phyloP scores from a whole-genome alignment of 345 rosid species.

The Erysimum cheiranthoides region DNA sequence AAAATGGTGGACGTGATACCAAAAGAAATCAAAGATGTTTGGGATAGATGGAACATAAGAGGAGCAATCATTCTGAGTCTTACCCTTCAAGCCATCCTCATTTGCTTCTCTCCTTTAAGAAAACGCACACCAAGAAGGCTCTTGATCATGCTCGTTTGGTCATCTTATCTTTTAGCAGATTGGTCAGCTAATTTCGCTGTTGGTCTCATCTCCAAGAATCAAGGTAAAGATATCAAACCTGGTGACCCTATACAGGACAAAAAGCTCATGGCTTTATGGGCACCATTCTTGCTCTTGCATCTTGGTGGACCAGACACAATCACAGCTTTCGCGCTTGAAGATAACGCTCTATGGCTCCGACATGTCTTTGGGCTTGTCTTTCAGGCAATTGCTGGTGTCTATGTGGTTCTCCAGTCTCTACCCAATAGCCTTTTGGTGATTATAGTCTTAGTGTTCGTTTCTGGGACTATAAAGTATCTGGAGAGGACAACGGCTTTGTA shows the following conservation, averaged over 20 bases:
- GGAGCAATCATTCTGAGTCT: constrained; percentile 66
- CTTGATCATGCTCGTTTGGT: constrained; percentile 56
- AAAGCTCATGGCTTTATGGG: constrained; percentile 69
- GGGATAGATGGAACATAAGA: constrained; percentile 67
- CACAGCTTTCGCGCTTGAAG: constrained; percentile 71
- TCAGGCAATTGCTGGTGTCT: constrained; percentile 54
- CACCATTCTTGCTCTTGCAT: constrained; percentile 69
- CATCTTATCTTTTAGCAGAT: constrained; percentile 65
- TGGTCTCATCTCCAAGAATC: constrained; percentile 62
- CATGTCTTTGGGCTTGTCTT: constrained; percentile 57
- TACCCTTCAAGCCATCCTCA: constrained; percentile 56
- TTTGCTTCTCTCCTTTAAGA: constrained; percentile 57
- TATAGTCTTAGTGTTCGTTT: constrained; percentile 49
- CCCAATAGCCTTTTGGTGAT: constrained; percentile 48
- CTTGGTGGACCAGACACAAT: constrained; percentile 77
- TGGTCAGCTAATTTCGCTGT: constrained; percentile 62
- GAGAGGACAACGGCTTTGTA: constrained; percentile 66
- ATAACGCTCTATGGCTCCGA: constrained; percentile 70
- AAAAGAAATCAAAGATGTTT: constrained; percentile 31
- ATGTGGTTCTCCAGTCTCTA: constrained; percentile 51
- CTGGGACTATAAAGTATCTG: constrained; percentile 64
- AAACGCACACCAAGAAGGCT: constrained; percentile 51
- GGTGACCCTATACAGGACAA: constrained; percentile 19
- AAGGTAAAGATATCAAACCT: constrained; percentile 33
- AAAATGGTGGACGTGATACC: constrained; percentile 52